A percentile compares a stretch with the other conserved stretches of the same genome.
These are phyloP conservation scores for Coemansia sp. DNA, from an alignment of 192 early-diverging fungal species.

Conservation along the genomic window DNA sequence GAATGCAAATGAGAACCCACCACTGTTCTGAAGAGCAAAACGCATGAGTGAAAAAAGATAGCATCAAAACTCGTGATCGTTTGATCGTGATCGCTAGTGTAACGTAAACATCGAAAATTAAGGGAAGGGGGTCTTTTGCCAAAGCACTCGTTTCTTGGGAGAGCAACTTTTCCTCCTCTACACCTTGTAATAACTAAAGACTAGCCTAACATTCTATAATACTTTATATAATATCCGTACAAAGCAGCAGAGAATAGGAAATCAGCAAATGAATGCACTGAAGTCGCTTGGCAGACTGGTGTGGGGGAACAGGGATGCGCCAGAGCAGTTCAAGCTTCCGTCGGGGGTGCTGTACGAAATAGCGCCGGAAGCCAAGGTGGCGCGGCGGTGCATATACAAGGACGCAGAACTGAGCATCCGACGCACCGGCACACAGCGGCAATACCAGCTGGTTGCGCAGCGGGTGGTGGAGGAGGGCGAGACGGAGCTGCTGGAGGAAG, in stretches of 20 bases:
- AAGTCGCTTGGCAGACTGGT: constrained; percentile 66
- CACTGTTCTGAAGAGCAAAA: too few relatives aligned
- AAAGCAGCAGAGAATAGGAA: background rate
- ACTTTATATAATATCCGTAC: background rate
- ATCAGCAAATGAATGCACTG: constrained; percentile 61
- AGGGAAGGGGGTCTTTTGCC: too few relatives aligned
- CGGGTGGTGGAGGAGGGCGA: constrained; percentile 79
- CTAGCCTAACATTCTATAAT: too few relatives aligned
- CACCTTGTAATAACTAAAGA: too few relatives aligned
- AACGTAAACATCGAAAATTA: too few relatives aligned
- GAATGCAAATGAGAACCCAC: too few relatives aligned
- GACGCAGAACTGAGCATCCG: constrained; percentile 69
- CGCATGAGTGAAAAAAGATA: too few relatives aligned
- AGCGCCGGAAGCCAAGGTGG: constrained; percentile 44
- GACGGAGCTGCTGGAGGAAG: constrained; percentile 59
- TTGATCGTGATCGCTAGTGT: too few relatives aligned
- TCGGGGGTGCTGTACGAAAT: constrained; percentile 65
- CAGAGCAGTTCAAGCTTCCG: constrained; percentile 61
- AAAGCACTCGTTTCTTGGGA: too few relatives aligned
- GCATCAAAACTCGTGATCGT: too few relatives aligned
- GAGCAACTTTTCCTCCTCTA: too few relatives aligned
- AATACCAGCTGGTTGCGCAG: constrained; percentile 77
- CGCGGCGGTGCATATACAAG: constrained; percentile 61
- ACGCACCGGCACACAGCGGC: constrained; percentile 61
- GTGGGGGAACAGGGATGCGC: constrained; percentile 59